Conservation (phyloP, 1,139 yeast species). For the Candida mesenterica region DNA sequence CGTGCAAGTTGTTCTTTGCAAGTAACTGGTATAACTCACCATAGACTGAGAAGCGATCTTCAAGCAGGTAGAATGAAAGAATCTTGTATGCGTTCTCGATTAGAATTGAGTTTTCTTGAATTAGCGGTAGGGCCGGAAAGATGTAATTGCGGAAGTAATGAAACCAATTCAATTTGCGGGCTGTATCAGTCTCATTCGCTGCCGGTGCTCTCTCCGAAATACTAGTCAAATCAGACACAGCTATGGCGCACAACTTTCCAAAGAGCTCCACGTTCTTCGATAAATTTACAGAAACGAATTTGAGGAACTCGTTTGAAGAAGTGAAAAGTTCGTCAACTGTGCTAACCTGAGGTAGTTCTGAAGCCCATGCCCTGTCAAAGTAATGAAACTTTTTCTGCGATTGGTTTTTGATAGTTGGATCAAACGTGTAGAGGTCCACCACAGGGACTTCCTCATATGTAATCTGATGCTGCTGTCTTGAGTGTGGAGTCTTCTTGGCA, state of each 20-base stretch:
- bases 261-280: constrained; percentile 50
- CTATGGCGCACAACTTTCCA: constrained; percentile 62
- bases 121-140: constrained; percentile 63
- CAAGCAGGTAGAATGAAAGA: constrained; percentile 54
- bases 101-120: constrained; percentile 60
- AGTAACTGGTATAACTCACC: constrained; percentile 71
- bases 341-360: constrained; percentile 35
- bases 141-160: constrained; percentile 64
- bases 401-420: constrained; percentile 28
- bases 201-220: constrained; percentile 8
- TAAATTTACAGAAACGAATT: constrained; percentile 58
- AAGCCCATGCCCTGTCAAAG: constrained; percentile 55
- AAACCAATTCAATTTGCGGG: constrained; percentile 49
- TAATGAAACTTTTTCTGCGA: constrained; percentile 38
- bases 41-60: constrained; percentile 73
- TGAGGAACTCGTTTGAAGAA: constrained; percentile 48
- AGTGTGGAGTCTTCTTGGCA: constrained; percentile 25
- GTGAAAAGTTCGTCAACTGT: constrained; percentile 45
- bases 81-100: constrained; percentile 61
- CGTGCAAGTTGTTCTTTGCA: constrained; percentile 54
- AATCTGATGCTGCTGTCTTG: constrained; percentile 34
- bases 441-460: constrained; percentile 24
- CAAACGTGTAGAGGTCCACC: constrained; percentile 26
- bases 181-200: constrained; percentile 17
- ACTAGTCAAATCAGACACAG: constrained; percentile 33